Evolutionary conservation across 495 filamentous ascomycete genomes (phyloP), one percentile per base, ranked within the genome.

Genomic region (Chaetomium cochliodes): DNA sequence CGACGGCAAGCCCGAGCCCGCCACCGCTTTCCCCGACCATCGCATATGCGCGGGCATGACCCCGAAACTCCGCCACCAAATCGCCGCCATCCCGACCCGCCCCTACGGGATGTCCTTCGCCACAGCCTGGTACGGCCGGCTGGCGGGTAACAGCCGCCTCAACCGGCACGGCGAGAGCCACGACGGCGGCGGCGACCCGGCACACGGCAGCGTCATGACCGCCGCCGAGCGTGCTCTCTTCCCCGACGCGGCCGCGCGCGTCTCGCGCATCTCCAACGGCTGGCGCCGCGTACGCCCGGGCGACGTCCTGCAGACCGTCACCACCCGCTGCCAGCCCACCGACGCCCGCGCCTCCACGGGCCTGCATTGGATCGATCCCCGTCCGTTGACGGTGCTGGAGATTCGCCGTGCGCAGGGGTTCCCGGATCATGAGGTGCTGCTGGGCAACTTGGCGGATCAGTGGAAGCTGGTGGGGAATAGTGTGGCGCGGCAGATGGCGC

Each of bases 401-500:
- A 81, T 77, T 2, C 73, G 87, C 0, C 74, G 88, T 9, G 87
- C 83, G 0, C 90, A 93, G 74, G 83, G 87, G 0, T 86, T 86
- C 56, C 85, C 77, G 0, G 88, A 92, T 63, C 57, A 87, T 18
- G 90, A 92, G 47, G 81, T 92, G 0, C 65, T 93, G 1, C 65
- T 92, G 13, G 90, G 88, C 0, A 60, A 55, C 8, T 67, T 78
- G 1, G 42, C 58, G 0, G 73, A 84, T 15, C 83, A 87, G 66
- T 86, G 82, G 76, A 84, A 80, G 61, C 81, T 89, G 44, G 76
- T 91, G 16, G 90, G 89, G 0, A 92, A 93, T 70, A 86, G 84
- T 56, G 90, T 92, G 3, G 82, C 86, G n/a, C 81, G 88, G 25
- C 78, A 79, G 6, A 83, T 89, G 20, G 80, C 88, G 8, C 61